phyloP scores from a whole-genome alignment of 2,329 filamentous ascomycete genomes.

The Samsoniella hepiali region DNA sequence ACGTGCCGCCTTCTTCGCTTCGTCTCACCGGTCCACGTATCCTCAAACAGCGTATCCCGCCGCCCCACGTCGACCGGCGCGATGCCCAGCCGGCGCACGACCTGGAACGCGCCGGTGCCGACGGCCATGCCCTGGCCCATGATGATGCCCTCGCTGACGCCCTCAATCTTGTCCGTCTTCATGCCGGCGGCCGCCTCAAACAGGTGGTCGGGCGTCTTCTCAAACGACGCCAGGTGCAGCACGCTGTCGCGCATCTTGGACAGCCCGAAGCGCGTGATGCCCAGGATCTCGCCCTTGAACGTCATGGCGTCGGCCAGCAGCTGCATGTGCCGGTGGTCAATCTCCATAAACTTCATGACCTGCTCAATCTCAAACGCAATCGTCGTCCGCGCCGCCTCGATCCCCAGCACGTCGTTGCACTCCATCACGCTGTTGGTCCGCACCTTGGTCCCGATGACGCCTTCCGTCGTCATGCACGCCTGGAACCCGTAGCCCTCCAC shows the following conservation, averaged over 20 bases:
- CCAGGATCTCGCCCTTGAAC: slow-evolving; percentile 94
- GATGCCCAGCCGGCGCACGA: slow-evolving; percentile 74
- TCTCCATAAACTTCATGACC: slow-evolving; percentile 93
- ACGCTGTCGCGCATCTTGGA: slow-evolving; percentile 96
- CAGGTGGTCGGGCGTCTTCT: slow-evolving; percentile 96
- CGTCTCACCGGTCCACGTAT: slow-evolving; percentile 51
- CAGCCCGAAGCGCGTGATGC: slow-evolving; percentile 93
- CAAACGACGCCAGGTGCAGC: slow-evolving; percentile 89
- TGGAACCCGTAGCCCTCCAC: slow-evolving; percentile 93
- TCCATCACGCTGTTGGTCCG: slow-evolving; percentile 89
- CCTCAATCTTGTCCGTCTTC: slow-evolving; percentile 89
- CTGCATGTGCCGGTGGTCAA: slow-evolving; percentile 97
- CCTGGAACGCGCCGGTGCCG: slow-evolving; percentile 88
- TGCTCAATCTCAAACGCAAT: slow-evolving; percentile 84
- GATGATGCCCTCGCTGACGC: slow-evolving; percentile 95
- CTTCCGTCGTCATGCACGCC: slow-evolving; percentile 88
- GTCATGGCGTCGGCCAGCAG: slow-evolving; percentile 98
- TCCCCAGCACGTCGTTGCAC: slow-evolving; percentile 79
- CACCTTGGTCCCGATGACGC: slow-evolving; percentile 74
- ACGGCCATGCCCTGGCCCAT: slow-evolving; percentile 93
- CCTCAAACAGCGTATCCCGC: slow-evolving; percentile 68
- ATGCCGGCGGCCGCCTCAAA: slow-evolving; percentile 92
- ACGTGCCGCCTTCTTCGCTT: slow-evolving; percentile 14
- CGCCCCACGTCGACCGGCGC: slow-evolving; percentile 54
- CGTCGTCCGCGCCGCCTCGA: slow-evolving; percentile 86